Base-by-base conservation (phyloP, 257 asterid species). In the Lantana camara region DNA sequence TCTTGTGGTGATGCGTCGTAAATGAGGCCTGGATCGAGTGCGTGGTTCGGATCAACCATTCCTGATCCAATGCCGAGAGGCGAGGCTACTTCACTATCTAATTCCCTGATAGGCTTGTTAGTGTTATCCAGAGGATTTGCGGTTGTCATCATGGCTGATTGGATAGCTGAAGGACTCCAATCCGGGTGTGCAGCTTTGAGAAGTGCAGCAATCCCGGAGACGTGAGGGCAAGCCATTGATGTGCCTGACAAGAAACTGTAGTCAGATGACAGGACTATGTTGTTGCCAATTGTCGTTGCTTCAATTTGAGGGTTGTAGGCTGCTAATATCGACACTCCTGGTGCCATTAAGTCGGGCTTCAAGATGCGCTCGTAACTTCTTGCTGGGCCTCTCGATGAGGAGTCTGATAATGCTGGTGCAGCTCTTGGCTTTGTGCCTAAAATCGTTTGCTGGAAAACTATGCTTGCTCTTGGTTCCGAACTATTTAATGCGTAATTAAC, bases 61-160 rank as follows among this genome's bases (percentile, higher is more conserved):
- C 83, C 80, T 4, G 80, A 66, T 19, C 83, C 77, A 8, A 70
- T 61, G 34, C 71, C 80, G 1, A 78, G 27, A 10, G 83, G 80
- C 3, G 62, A 2, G 44, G 83, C 75, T 0, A 20, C 23, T 11
- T 22, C 7, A 16, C 50, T 34, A 4, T 34, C 63, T 22, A 49
- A 58, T 5, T 78, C 83, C 49, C 50, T 71, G 46, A 78, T 78
- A 6, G 75, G 72, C 5, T 58, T 59, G 2, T 63, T 57, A 1
- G 72, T 61, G 56, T 70, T 78, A 38, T 78, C 83, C 0, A 70
- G 75, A 11, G 60, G 77, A 12, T 71, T 70, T 1, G 83, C 83
- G 0, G 83, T 78, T 1, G 83, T 78, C 83, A 74, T 74, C 83
- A 78, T 70, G 8, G 79, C 83, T 0, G 82, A 77, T 23, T 71